Percentiles rank a stretch among this genome's conserved stretches.
These are phyloP conservation scores for Avena sativa DNA, from an alignment of 176 grass and related monocot genomes.

Conservation along the genomic window DNA sequence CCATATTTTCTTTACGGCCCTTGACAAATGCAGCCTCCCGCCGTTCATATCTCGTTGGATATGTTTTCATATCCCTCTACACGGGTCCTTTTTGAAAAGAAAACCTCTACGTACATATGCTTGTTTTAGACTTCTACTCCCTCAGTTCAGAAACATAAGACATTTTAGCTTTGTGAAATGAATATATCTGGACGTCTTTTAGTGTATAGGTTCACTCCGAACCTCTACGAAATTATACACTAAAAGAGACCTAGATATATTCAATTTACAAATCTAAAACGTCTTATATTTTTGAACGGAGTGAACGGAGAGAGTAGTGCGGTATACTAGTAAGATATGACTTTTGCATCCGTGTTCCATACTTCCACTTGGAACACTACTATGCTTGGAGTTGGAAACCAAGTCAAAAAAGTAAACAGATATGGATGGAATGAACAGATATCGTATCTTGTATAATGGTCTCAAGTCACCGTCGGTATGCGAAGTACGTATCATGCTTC, in stretches of 20 bases:
- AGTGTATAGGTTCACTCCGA: too few relatives aligned
- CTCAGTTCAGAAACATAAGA: too few relatives aligned
- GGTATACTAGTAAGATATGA: neutral
- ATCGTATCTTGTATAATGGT: constrained; percentile 18
- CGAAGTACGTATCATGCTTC: neutral
- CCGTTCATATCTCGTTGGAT: neutral
- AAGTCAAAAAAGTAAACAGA: neutral
- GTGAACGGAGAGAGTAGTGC: neutral
- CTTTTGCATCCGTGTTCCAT: neutral
- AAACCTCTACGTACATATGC: neutral
- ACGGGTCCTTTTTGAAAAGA: too few relatives aligned
- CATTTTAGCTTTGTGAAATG: too few relatives aligned
- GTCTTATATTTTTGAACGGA: too few relatives aligned
- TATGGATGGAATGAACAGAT: neutral
- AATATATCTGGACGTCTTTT: too few relatives aligned
- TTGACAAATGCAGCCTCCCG: constrained; percentile 1
- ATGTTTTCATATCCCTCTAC: neutral
- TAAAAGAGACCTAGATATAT: too few relatives aligned
- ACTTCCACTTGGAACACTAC: neutral
- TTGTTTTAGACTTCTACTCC: neutral
- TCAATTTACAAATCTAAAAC: too few relatives aligned
- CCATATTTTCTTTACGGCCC: neutral
- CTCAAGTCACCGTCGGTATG: neutral
- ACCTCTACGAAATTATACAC: too few relatives aligned
- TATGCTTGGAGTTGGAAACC: neutral